These are phyloP conservation scores for Rhynchosporium secalis DNA, from an alignment of 2,329 filamentous ascomycete species.

Conservation along the genomic window DNA sequence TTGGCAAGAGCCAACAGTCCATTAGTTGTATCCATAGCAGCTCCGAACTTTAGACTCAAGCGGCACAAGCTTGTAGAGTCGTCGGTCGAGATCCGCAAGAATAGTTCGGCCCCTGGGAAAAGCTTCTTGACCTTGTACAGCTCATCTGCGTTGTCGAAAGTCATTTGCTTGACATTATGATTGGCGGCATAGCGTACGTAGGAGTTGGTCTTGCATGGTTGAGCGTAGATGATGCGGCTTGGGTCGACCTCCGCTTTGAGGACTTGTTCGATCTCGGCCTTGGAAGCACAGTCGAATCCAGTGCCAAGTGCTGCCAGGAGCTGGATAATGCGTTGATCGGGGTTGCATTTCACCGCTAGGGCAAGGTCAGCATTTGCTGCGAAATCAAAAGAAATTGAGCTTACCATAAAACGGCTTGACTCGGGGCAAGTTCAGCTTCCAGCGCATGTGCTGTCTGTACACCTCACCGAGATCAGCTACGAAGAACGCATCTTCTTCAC, in stretches of 20 bases:
- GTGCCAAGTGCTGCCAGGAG: slow-evolving; percentile 86
- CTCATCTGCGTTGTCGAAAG: slow-evolving; percentile 97
- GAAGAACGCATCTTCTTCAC: slow-evolving; percentile 97
- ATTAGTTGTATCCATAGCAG: slow-evolving; percentile 78
- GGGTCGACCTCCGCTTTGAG: slow-evolving; percentile 80
- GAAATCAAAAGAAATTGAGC: slow-evolving; percentile 35
- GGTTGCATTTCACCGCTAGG: slow-evolving; percentile 96
- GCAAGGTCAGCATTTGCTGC: slow-evolving; percentile 24
- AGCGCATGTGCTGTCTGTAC: slow-evolving; percentile 96
- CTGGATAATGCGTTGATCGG: slow-evolving; percentile 83
- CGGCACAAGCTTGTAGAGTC: slow-evolving; percentile 93
- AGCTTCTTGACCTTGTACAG: slow-evolving; percentile 96
- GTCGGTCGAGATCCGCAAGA: slow-evolving; percentile 92
- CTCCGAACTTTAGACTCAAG: slow-evolving; percentile 96
- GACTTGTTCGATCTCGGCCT: slow-evolving; percentile 93
- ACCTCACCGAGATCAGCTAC: slow-evolving; percentile 97
- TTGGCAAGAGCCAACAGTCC: slow-evolving; percentile 78
- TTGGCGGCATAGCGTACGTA: slow-evolving; percentile 89
- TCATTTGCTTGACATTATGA: slow-evolving; percentile 93
- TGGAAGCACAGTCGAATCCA: slow-evolving; percentile 98
- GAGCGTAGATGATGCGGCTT: slow-evolving; percentile 94
- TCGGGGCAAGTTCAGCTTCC: slow-evolving; percentile 90
- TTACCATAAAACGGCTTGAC: slow-evolving; percentile 95
- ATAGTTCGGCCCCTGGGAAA: slow-evolving; percentile 86
- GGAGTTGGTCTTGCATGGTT: slow-evolving; percentile 99